Percentiles rank a stretch among this genome's conserved stretches.
These are phyloP conservation scores for Rhodotorula sphaerocarpa DNA, from an alignment of 768 basidiomycete genomes.

Conservation along the genomic window DNA sequence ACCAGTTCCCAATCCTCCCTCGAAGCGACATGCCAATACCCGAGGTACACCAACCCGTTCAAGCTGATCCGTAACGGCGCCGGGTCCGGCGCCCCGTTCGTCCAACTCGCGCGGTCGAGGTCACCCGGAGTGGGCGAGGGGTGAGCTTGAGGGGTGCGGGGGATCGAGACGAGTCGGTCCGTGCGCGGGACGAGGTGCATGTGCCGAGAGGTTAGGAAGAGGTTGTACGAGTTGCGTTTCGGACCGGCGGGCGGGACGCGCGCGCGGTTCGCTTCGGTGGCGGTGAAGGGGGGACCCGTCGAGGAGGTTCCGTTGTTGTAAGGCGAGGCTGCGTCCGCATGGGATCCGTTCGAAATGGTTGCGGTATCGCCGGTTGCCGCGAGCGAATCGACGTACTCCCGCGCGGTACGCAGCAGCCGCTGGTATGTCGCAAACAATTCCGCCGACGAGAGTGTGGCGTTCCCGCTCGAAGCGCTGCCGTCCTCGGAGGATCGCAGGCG, in stretches of 20 bases:
- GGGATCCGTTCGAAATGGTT: no score
- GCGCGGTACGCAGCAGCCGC: background rate
- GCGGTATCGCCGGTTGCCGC: no score
- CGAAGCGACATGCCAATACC: constrained; percentile 10
- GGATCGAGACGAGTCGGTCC: background rate
- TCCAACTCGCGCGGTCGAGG: no score
- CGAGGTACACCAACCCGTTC: constrained; percentile 17
- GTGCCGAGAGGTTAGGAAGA: constrained; percentile 9
- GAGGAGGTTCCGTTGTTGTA: no score
- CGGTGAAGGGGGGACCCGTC: no score
- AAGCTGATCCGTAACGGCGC: constrained; percentile 11
- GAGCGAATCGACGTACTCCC: background rate
- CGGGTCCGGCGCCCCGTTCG: no score
- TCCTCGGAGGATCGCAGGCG: no score
- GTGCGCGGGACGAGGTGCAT: constrained; percentile 20
- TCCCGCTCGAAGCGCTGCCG: no score
- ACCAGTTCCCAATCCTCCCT: background rate
- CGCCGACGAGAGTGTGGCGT: background rate
- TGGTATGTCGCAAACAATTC: background rate
- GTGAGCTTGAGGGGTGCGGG: background rate
- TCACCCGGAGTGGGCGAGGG: no score
- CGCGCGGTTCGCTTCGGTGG: no score
- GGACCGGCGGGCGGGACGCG: background rate
- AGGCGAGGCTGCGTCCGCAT: no score
- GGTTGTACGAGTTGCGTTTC: constrained; percentile 19